Conservation (phyloP, 106 monocot genomes). For the Phalaenopsis aphrodite region DNA sequence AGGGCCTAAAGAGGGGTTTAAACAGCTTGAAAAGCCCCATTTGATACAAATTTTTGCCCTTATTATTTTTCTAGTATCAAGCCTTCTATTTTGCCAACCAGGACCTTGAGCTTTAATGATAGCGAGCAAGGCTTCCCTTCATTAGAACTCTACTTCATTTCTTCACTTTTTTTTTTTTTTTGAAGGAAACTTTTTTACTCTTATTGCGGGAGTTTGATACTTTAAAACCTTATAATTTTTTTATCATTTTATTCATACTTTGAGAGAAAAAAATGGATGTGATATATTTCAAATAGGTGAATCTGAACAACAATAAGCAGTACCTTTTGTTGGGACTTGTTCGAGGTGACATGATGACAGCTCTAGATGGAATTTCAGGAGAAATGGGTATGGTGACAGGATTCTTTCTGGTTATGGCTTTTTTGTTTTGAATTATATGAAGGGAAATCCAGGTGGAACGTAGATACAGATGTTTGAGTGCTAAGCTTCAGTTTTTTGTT, state of each 20-base stretch:
- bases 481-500: neutral
- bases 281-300: neutral
- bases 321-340: neutral
- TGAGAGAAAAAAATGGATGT: neutral
- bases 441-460: neutral
- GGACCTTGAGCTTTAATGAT: neutral
- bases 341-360: neutral
- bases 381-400: neutral
- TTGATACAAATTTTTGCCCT: neutral
- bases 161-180: too few relatives aligned
- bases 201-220: neutral
- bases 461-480: neutral
- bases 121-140: neutral
- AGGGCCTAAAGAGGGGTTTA: neutral
- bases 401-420: neutral
- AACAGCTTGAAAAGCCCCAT: neutral
- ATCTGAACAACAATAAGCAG: neutral
- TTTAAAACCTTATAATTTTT: neutral
- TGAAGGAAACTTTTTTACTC: too few relatives aligned
- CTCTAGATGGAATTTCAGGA: neutral
- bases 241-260: neutral
- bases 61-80: neutral
- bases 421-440: neutral
- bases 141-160: neutral
- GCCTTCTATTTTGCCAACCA: neutral